Base-by-base conservation (phyloP, 371 early-diverging fungal species). In the Blastocladiella emersonii region DNA sequence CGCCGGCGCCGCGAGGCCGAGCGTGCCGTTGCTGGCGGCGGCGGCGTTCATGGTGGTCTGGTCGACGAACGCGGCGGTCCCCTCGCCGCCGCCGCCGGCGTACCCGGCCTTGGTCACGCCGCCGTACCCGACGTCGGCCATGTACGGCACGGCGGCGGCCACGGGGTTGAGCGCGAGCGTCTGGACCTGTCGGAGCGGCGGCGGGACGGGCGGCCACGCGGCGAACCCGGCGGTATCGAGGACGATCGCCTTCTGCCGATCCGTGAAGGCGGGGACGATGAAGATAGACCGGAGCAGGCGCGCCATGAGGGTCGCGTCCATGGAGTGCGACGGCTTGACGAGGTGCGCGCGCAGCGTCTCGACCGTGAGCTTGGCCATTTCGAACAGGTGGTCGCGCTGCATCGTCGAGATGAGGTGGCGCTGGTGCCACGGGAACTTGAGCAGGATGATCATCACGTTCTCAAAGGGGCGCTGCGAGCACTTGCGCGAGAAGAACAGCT, bases 391-490 rank as follows among this genome's bases (percentile, higher is more conserved):
- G 57, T 89, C 87, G 36, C 88, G 74, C 63, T 89, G 89, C 57
- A 85, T 69, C 0, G 80, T 81, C 0, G 81, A 70, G 27, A 88
- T 77, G 5, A 80, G 72, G 41, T 83, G 70, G 0, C 77, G 71
- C 65, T 81, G 79, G 64, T 86, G 83, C 87, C 88, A 89, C 3
- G 88, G 87, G 45, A 87, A 81, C 65, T 89, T 87, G 39, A 79
- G 67, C 37, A 87, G 65, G 0, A 87, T 82, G 15, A 83, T 80
- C 49, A 89, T 81, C 34, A 89, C 83, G 65, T 85, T 87, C 63
- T 89, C 89, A 72, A 87, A 88, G 1, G 90, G 89, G 12, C 90
- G 74, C 64, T 57, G 55, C 39, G 41, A 17, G 19, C 64, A 64
- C 27, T 64, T 34, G 34, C 43, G 57, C 15, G 23, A 17, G 34